Evolutionary conservation across 495 filamentous ascomycete genomes (phyloP), one percentile per base, ranked within the genome.

Genomic region (Xylaria longipes): DNA sequence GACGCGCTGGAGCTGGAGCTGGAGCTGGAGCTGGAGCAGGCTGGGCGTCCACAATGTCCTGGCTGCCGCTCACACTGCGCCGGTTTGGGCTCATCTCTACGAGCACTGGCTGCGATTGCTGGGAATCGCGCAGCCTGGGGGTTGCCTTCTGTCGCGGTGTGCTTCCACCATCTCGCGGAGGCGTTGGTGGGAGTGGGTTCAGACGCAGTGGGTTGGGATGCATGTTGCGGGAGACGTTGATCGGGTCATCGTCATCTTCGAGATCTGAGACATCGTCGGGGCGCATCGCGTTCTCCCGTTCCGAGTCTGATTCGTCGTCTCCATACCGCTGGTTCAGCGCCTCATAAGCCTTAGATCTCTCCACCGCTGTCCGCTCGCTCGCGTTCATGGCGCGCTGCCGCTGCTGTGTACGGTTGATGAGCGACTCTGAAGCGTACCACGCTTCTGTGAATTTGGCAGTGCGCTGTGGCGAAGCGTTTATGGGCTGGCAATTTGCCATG

Each of bases 391-490:
- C 61, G 35, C 69, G 46, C 71, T 79, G 80, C 46, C 84, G 84
- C 71, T 84, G 79, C 39, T 83, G 81, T 29, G 85, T 84, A 43
- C 86, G 87, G 83, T 86, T 74, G 82, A 84, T 68, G 80, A 86
- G 72, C 72, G 88, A 76, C 79, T 87, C 85, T 35, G 84, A 81
- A 7, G 86, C 78, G 74, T 85, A 86, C 87, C 87, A 91, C 0
- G 88, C 82, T 73, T 91, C 89, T 12, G 85, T 86, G 76, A 91
- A 87, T 83, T 87, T 89, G 71, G 91, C 89, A 5, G 85, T 80
- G 50, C 90, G 88, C 27, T 79, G 80, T 22, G 82, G 81, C 20
- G 80, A 77, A 12, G 80, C 74, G 62, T 84, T 83, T 22, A 43
- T 74, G 79, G 86, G 67, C 27, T 77, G 71, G 25, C 71, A 66